These are phyloP conservation scores for Leishmania guyanensis DNA, from an alignment of 208 protist species.

Conservation along the genomic window DNA sequence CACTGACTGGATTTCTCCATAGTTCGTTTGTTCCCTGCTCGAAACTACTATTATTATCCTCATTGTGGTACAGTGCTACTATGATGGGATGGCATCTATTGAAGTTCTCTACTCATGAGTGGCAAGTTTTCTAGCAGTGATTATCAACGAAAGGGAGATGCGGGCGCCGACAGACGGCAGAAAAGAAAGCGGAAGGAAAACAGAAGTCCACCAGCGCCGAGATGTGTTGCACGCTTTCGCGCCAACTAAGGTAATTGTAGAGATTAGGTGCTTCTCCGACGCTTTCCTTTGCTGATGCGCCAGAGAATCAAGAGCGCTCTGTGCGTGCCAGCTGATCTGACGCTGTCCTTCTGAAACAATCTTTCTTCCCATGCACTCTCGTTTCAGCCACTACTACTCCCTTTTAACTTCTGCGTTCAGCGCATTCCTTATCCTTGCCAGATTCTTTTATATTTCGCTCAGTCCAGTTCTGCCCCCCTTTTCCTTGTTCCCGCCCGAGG, in stretches of 20 bases:
- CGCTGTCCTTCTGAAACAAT: background rate
- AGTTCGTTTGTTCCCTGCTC: background rate
- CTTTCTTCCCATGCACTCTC: background rate
- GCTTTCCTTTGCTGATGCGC: background rate
- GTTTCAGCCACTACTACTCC: background rate
- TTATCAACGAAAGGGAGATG: background rate
- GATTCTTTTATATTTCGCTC: background rate
- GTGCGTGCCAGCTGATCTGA: background rate
- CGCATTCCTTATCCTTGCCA: background rate
- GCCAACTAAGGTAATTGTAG: background rate
- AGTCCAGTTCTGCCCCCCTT: background rate
- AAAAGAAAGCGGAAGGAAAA: background rate
- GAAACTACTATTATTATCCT: background rate
- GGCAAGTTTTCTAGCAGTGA: background rate
- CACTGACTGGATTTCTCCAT: background rate
- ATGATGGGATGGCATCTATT: background rate
- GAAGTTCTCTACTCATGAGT: background rate
- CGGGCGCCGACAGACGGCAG: background rate
- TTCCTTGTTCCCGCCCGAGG: background rate
- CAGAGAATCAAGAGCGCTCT: background rate
- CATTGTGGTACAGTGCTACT: background rate
- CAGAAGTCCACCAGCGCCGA: background rate
- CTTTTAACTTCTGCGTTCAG: background rate
- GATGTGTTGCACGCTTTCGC: background rate
- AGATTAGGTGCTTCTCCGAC: background rate